Evolutionary conservation across 148 eudicot species (phyloP).

Genomic region (Fagopyrum tataricum): DNA sequence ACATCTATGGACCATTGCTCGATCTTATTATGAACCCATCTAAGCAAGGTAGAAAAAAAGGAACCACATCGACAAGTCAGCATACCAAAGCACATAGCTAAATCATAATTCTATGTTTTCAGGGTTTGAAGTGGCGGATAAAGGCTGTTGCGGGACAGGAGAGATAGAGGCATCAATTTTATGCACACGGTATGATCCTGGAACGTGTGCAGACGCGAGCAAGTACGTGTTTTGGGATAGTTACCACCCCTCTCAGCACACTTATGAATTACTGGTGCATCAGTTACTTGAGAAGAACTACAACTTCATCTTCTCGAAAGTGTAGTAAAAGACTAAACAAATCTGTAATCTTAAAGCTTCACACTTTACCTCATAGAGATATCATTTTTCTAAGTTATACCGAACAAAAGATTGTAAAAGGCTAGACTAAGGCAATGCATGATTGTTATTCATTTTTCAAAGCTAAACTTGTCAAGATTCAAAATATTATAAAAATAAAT

Average conservation of each 20-base stretch:
- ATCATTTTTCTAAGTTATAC: too few species aligned
- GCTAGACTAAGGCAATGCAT: too few species aligned
- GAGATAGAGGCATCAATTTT: slow-evolving; percentile 34
- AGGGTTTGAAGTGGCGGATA: slow-evolving; percentile 45
- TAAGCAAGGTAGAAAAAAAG: slow-evolving; percentile 14
- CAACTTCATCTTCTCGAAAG: too few species aligned
- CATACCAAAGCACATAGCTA: background rate
- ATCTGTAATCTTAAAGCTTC: too few species aligned
- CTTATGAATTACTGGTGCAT: background rate
- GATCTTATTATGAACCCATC: slow-evolving; percentile 44
- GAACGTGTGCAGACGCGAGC: slow-evolving; percentile 35
- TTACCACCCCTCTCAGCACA: slow-evolving; percentile 1
- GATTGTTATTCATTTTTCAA: too few species aligned
- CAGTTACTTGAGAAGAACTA: too few species aligned
- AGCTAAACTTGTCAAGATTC: too few species aligned
- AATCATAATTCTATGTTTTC: background rate
- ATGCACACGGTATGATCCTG: slow-evolving; percentile 21
- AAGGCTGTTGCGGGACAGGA: slow-evolving; percentile 65
- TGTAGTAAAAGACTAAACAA: too few species aligned
- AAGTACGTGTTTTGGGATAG: slow-evolving; percentile 44
- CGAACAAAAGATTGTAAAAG: too few species aligned
- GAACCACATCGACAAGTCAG: too few species aligned
- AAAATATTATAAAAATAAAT: too few species aligned
- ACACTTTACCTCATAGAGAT: too few species aligned
- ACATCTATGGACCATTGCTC: slow-evolving; percentile 34